Conservation (phyloP, 306 rosid genomes). For the Boehmeria nivea region DNA sequence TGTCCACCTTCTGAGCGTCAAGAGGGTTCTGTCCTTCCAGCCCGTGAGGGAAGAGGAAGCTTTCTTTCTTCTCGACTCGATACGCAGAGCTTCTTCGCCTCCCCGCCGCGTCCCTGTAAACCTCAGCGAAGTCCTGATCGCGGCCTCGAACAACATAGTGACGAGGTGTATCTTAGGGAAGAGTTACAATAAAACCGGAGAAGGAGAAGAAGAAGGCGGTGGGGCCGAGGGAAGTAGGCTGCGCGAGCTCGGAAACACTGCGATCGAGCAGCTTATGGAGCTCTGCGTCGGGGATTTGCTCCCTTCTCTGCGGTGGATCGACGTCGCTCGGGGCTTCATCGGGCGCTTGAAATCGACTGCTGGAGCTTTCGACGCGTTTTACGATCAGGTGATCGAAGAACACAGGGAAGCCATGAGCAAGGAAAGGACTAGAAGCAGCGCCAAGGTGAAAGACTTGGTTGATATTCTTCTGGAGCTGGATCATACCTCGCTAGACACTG, state of each 20-base stretch:
- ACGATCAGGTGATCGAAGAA: conserved; percentile 27
- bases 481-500: no score
- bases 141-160: conserved; percentile 12
- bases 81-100: conserved; percentile 1
- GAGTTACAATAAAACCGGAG: no score
- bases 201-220: no score
- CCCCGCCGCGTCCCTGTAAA: background rate
- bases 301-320: conserved; percentile 39
- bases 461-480: conserved; percentile 20
- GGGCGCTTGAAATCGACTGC: conserved; percentile 11
- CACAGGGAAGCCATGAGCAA: background rate
- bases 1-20: conserved; percentile 29
- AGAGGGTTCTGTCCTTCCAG: conserved; percentile 22
- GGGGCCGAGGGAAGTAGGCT: background rate
- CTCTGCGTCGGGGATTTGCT: conserved; percentile 33
- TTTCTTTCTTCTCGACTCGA: background rate
- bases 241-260: no score
- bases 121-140: conserved; percentile 20
- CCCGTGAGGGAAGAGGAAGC: conserved; percentile 20
- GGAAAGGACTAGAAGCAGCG: background rate
- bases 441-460: conserved; percentile 3
- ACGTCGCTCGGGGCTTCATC: conserved; percentile 19
- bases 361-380: conserved; percentile 12
- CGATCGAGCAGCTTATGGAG: no score
- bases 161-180: conserved; percentile 29